A percentile compares a stretch with the other conserved stretches of the same genome.
Evolutionary conservation across 73 alveolate species (phyloP).

Genomic region (Paramecium caudatum): DNA sequence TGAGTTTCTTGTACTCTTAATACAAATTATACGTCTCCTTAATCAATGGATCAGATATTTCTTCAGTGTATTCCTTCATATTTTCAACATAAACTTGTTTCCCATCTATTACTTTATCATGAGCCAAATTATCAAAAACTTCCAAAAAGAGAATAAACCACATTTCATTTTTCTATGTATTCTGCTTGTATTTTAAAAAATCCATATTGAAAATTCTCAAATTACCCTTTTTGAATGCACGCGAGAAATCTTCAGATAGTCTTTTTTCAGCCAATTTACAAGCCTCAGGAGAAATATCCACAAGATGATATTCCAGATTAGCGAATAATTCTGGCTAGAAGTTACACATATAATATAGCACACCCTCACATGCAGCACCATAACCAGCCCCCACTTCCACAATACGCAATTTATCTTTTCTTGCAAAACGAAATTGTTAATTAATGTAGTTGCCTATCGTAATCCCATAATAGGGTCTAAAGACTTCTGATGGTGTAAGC

Average conservation of each 20-base stretch:
- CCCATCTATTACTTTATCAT: constrained; percentile 83
- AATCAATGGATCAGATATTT: constrained; percentile 80
- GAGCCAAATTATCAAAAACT: constrained; percentile 90
- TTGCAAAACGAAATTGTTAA: constrained; percentile 37
- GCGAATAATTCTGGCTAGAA: constrained; percentile 78
- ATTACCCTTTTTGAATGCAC: constrained; percentile 72
- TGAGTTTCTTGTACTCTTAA: constrained; percentile 69
- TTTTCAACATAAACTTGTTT: constrained; percentile 75
- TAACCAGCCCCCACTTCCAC: constrained; percentile 95
- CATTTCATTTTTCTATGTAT: constrained; percentile 54
- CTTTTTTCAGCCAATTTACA: constrained; percentile 78
- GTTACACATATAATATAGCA: constrained; percentile 84
- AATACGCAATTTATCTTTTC: constrained; percentile 75
- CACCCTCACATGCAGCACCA: constrained; percentile 87
- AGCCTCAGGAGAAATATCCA: constrained; percentile 86
- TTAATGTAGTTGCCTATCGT: constrained; percentile 88
- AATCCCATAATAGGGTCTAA: constrained; percentile 93
- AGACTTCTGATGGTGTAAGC: constrained; percentile 92
- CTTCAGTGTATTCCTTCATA: constrained; percentile 62
- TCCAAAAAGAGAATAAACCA: constrained; percentile 82
- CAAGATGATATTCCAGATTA: constrained; percentile 81
- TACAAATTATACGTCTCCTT: constrained; percentile 74
- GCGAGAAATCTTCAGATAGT: constrained; percentile 74
- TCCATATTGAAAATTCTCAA: constrained; percentile 79
- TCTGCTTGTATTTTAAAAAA: constrained; percentile 76